Percentiles rank a stretch among this genome's conserved stretches.
Evolutionary conservation across 352 stramenopile species (phyloP).

Genomic region (Phytophthora cryptogea): DNA sequence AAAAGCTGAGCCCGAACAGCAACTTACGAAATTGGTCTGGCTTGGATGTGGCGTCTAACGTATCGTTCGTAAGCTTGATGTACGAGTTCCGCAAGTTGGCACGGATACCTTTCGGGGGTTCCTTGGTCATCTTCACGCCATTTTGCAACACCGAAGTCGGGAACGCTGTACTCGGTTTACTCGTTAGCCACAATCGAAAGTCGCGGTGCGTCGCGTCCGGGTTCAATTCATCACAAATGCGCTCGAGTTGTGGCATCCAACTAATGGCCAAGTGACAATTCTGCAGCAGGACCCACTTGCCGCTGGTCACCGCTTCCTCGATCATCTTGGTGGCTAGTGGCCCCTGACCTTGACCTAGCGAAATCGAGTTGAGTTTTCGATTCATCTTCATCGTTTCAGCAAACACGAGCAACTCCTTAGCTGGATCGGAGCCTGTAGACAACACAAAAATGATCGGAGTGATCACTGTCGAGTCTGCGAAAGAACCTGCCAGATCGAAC

Average conservation of each 20-base stretch:
- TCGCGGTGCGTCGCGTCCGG: conserved; percentile 86
- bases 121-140: conserved; percentile 97
- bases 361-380: conserved; percentile 93
- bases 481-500: conserved; percentile 91
- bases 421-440: conserved; percentile 93
- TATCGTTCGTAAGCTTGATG: conserved; percentile 92
- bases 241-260: conserved; percentile 95
- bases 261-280: conserved; percentile 95
- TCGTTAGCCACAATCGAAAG: conserved; percentile 95
- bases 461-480: conserved; percentile 86
- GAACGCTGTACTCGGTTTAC: conserved; percentile 80
- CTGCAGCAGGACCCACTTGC: conserved; percentile 95
- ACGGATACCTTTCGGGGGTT: conserved; percentile 93
- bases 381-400: conserved; percentile 86
- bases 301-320: conserved; percentile 81
- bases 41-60: conserved; percentile 84
- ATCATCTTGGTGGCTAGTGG: conserved; percentile 92
- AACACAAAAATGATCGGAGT: conserved; percentile 95
- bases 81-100: conserved; percentile 95
- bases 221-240: conserved; percentile 92
- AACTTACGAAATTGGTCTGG: conserved; percentile 93
- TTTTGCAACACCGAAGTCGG: conserved; percentile 95
- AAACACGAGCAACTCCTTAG: conserved; percentile 93
- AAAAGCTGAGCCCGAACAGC: conserved; percentile 93
- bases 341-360: conserved; percentile 93